Evolutionary conservation across 768 basidiomycete genomes (phyloP).

Genomic region (Naematelia encephala): DNA sequence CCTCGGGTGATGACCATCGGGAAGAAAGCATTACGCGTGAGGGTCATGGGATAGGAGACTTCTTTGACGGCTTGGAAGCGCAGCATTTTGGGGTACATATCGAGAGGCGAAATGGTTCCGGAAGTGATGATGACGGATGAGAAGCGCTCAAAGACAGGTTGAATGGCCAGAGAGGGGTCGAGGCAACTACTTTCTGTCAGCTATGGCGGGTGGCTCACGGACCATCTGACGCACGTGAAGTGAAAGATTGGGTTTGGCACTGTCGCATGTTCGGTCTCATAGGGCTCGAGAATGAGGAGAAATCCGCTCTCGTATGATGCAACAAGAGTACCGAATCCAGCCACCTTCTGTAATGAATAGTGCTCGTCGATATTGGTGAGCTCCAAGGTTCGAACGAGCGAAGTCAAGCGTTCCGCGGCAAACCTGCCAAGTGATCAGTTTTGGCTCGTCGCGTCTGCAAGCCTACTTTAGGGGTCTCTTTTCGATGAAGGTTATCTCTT

Average conservation of each 20-base stretch:
- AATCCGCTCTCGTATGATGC: slow-evolving; percentile 99
- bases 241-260: slow-evolving; percentile 99
- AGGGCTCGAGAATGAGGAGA: slow-evolving; percentile 92
- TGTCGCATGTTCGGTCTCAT: slow-evolving; percentile 96
- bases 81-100: slow-evolving; percentile 99
- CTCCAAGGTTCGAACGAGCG: slow-evolving; percentile 86
- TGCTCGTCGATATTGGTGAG: slow-evolving; percentile 86
- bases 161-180: slow-evolving; percentile 94
- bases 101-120: slow-evolving; percentile 94
- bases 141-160: slow-evolving; percentile 96
- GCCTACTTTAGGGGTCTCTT: slow-evolving; percentile 79
- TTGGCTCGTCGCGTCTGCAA: neutral
- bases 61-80: slow-evolving; percentile 95
- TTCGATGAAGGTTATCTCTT: slow-evolving; percentile 98
- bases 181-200: slow-evolving; percentile 65
- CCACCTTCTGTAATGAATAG: slow-evolving; percentile 88
- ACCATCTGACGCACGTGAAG: slow-evolving; percentile 65
- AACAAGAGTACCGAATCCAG: slow-evolving; percentile 90
- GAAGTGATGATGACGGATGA: slow-evolving; percentile 98
- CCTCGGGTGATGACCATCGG: slow-evolving; percentile 97
- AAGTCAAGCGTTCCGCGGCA: slow-evolving; percentile 92
- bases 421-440: slow-evolving; percentile 60
- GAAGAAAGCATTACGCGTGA: slow-evolving; percentile 91
- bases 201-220: neutral
- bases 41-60: slow-evolving; percentile 96